Evolutionary conservation across 2,329 filamentous ascomycete genomes (phyloP).

Genomic region (Trichocomaceae sp.): DNA sequence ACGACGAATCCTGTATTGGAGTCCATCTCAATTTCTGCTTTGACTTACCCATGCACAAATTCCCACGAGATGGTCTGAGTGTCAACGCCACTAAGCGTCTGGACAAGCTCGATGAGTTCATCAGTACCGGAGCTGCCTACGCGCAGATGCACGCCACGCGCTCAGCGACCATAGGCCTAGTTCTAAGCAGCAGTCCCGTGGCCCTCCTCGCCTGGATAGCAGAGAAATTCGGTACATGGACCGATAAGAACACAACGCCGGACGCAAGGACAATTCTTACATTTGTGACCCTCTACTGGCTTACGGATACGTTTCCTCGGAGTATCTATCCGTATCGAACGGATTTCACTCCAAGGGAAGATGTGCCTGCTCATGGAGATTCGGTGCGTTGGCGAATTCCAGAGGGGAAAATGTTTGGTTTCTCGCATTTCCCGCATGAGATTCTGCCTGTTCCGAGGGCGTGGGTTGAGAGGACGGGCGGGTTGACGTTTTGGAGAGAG

Average conservation of each 20-base stretch:
- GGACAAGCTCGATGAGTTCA: neutral
- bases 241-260: conserved; percentile 27
- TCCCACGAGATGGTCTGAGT: neutral
- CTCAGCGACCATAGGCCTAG: conserved; percentile 3
- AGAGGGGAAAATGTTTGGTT: conserved; percentile 40
- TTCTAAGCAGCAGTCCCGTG: conserved; percentile 7
- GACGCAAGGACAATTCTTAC: conserved; percentile 28
- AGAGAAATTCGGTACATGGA: conserved; percentile 35
- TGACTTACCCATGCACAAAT: neutral
- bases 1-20: conserved; percentile 46
- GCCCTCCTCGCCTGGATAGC: conserved; percentile 19
- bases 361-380: conserved; percentile 6
- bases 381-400: conserved; percentile 15
- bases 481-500: conserved; percentile 32
- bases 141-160: conserved; percentile 6
- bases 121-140: neutral
- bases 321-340: conserved; percentile 26
- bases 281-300: conserved; percentile 32
- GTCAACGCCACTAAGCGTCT: neutral
- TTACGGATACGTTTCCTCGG: conserved; percentile 31
- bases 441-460: conserved; percentile 34
- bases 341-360: conserved; percentile 1
- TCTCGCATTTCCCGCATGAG: conserved; percentile 41
- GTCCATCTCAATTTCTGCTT: conserved; percentile 17
- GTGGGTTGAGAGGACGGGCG: conserved; percentile 30